phyloP scores from a whole-genome alignment of 345 rosid genomes.

The Lepidium didymum region DNA sequence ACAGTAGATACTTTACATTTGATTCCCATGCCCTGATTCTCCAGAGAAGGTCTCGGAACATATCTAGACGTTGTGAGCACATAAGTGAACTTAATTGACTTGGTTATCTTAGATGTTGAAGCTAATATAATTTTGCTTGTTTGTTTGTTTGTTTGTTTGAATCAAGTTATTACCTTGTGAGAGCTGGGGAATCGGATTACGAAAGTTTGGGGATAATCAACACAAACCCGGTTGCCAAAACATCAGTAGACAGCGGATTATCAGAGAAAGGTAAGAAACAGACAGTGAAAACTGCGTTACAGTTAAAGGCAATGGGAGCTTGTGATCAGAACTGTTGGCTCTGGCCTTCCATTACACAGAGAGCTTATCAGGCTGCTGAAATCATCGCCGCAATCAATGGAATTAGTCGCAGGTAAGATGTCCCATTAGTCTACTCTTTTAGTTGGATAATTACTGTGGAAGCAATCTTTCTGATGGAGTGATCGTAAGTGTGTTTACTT shows the following conservation, averaged over 20 bases:
- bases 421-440: neutral
- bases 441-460: neutral
- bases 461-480: neutral
- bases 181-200: constrained; percentile 87
- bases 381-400: constrained; percentile 71
- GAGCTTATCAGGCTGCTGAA: constrained; percentile 95
- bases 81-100: neutral
- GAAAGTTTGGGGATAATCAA: constrained; percentile 77
- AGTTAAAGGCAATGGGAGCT: constrained; percentile 69
- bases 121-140: neutral
- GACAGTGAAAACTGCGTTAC: constrained; percentile 53
- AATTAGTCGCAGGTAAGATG: constrained; percentile 53
- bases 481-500: too few species aligned
- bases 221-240: constrained; percentile 84
- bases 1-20: neutral
- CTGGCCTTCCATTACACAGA: constrained; percentile 96
- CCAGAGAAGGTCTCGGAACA: neutral
- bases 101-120: neutral
- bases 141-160: constrained; percentile 17
- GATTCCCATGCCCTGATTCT: neutral
- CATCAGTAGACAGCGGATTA: constrained; percentile 78
- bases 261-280: constrained; percentile 88
- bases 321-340: constrained; percentile 83
- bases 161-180: constrained; percentile 71
- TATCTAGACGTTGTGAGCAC: neutral